Evolutionary conservation across 1,284 basidiomycete genomes (phyloP), one percentile per base, ranked within the genome.

Genomic region (Moniliophthora roreri): DNA sequence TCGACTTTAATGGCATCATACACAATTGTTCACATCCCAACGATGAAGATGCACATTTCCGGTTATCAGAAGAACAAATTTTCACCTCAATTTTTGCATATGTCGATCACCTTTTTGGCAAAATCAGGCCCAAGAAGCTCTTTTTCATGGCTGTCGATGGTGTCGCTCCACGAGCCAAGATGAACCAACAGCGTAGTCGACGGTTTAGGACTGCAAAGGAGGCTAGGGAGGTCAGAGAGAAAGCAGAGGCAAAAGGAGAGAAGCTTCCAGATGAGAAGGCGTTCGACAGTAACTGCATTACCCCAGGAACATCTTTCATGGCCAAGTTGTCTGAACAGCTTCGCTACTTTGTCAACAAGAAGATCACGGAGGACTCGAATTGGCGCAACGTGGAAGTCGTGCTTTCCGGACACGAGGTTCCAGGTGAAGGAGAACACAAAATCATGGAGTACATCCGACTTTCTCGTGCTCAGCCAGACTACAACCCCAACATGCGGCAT

Each of bases 351-450:
- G 82, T 99, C 56, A 93, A 94, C 71, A 97, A 97, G 82, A 95
- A 97, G 77, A 95, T 98, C 26, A 85, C 89, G 0, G 95, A 98
- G 67, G 95, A 98, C 67, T 85, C 95, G 10, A 88, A 93, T 66
- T 99, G 97, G 97, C 79, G 91, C 57, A 81, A 89, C 54, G 87
- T 99, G 42, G 81, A 94, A 63, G 95, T 99, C 45, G 92, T 99
- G 48, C 78, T 99, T 41, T 97, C 94, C 36, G 97, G 96, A n/a
- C 95, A 99, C 69, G 95, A 99, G 63, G 93, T 97, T 3, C 96
- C 96, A 0, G 97, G 97, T 59, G 97, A 99, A 70, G 97, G 97
- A 58, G 97, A 99, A 69, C 97, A 99, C 82, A 99, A 99, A 80
- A 96, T 99, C 63, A 98, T 99, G 91, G 97, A 99, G 70, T 99